Evolutionary conservation across 169 alveolate genomes (phyloP), one percentile per base, ranked within the genome.

Genomic region (Amoebophrya sp.): DNA sequence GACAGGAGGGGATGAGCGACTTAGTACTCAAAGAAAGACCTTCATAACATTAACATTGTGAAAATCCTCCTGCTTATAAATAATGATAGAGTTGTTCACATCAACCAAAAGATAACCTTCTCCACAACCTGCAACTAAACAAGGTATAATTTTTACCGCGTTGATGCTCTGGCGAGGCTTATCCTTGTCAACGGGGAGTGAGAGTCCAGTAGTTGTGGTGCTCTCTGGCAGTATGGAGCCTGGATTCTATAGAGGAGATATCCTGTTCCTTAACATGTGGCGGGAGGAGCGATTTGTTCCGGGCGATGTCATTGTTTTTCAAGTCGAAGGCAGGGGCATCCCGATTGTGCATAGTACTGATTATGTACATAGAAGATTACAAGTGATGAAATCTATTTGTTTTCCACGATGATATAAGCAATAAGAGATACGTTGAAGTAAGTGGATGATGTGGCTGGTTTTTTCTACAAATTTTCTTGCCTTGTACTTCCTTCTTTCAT

Each of bases 281-380:
- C 3, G 89, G n/a, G 38, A 65, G n/a, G 89, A 65, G 89, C 65
- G 65, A 18, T 47, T 47, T 47, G 77, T 53, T 0, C 92, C 91
- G 6, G 95, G 95, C n/a, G 95, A 94, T 40, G 92, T 94, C 40
- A 89, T 94, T 55, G 95, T 94, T 23, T 94, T 94, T 90, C 91
- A 93, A 93, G 94, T 97, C 0, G 98, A 96, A 29, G 98, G 96
- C 78, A 95, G 98, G 78, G 98, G 95, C 29, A 98, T 98, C 29
- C 99, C 99, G 40, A 98, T 98, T 38, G 99, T 98, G 2, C 99
- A 98, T 92, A 96, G 99, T 92, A 97, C 97, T 1, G 93, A 96
- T 29, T 93, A 95, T 41, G 94, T 96, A 91, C 94, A n/a, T n/a
- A n/a, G n/a, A n/a, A n/a, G n/a, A n/a, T n/a, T n/a, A n/a, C n/a